These are phyloP conservation scores for Ophidiomyces ophidiicola DNA, from an alignment of 2,329 filamentous ascomycete species.

Conservation along the genomic window DNA sequence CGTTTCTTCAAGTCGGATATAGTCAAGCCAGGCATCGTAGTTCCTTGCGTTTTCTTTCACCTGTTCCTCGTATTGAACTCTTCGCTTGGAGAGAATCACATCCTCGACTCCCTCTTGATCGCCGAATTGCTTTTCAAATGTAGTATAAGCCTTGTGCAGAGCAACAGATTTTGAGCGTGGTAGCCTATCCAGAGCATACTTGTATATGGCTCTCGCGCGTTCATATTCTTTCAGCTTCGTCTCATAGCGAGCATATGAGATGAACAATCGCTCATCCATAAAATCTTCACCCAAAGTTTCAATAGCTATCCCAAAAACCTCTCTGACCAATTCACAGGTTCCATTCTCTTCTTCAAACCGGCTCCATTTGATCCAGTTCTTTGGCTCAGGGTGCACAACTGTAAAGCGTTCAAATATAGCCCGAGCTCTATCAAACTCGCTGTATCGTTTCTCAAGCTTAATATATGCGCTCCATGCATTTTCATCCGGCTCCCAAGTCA, in stretches of 20 bases:
- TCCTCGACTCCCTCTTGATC: slow-evolving; percentile 89
- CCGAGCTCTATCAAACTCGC: slow-evolving; percentile 79
- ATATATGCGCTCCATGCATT: slow-evolving; percentile 92
- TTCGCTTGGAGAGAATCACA: slow-evolving; percentile 84
- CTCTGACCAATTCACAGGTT: slow-evolving; percentile 78
- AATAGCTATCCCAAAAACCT: slow-evolving; percentile 79
- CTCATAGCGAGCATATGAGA: slow-evolving; percentile 90
- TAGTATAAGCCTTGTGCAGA: slow-evolving; percentile 88
- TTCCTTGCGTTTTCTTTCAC: slow-evolving; percentile 90
- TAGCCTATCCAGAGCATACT: slow-evolving; percentile 85
- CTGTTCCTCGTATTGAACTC: slow-evolving; percentile 87
- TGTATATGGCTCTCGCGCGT: slow-evolving; percentile 86
- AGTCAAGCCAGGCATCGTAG: slow-evolving; percentile 96
- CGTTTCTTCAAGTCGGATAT: slow-evolving; percentile 76
- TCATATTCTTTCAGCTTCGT: slow-evolving; percentile 92
- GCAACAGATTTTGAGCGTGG: slow-evolving; percentile 72
- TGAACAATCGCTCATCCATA: slow-evolving; percentile 91
- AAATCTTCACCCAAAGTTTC: slow-evolving; percentile 88
- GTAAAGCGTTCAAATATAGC: slow-evolving; percentile 85
- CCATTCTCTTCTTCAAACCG: slow-evolving; percentile 94
- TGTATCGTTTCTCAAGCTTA: slow-evolving; percentile 90
- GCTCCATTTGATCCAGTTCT: slow-evolving; percentile 98
- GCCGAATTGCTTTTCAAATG: slow-evolving; percentile 96
- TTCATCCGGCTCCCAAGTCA: slow-evolving; percentile 96
- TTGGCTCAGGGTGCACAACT: slow-evolving; percentile 80